Conservation (phyloP, 257 asterid genomes). For the Solanum appendiculatum region DNA sequence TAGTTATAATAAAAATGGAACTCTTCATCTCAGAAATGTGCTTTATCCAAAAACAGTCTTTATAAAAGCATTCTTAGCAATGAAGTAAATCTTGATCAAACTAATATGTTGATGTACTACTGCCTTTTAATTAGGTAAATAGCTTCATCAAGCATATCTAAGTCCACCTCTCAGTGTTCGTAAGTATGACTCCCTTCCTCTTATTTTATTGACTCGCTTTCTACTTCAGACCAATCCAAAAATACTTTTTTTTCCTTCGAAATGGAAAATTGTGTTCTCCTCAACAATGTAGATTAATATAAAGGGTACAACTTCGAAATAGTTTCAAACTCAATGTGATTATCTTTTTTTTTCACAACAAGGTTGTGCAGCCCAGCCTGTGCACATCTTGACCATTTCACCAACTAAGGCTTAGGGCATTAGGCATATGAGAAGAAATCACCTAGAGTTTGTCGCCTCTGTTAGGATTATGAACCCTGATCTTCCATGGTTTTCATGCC, state of each 20-base stretch:
- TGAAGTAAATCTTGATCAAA: neutral
- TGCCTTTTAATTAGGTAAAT: neutral
- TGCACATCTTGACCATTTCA: neutral
- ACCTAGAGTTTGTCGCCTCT: neutral
- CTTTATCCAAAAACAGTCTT: neutral
- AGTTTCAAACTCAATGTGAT: neutral
- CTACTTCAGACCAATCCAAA: neutral
- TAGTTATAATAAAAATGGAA: neutral
- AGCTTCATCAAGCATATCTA: neutral
- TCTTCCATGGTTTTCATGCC: neutral
- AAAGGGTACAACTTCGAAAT: neutral
- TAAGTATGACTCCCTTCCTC: neutral
- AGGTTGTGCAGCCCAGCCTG: neutral
- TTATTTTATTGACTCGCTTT: neutral
- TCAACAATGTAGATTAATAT: neutral
- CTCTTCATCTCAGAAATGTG: neutral
- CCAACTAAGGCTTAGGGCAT: neutral
- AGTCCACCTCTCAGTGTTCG: neutral
- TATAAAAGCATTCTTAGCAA: neutral
- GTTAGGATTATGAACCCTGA: neutral
- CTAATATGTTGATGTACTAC: neutral
- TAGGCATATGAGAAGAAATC: neutral
- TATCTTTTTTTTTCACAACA: neutral
- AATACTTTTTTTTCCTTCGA: neutral
- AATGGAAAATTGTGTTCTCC: neutral